Percentiles rank a stretch among this genome's conserved stretches.
These are phyloP conservation scores for Scytalidium lignicola DNA, from an alignment of 2,329 filamentous ascomycete species.

Conservation along the genomic window DNA sequence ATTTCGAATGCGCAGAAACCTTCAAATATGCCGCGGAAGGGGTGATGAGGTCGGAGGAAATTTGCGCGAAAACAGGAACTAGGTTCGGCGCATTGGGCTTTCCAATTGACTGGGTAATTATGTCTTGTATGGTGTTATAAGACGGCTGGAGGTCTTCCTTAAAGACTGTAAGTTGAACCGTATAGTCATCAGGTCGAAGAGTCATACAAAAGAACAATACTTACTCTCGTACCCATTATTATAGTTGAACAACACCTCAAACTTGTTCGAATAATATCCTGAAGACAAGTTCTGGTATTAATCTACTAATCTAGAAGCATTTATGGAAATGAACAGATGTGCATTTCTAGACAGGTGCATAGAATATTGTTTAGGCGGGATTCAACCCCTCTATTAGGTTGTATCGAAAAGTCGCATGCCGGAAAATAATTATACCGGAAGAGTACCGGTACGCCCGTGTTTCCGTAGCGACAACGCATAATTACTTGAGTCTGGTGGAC, in stretches of 20 bases:
- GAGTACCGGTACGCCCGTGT: too few relatives aligned
- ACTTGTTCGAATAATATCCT: too few relatives aligned
- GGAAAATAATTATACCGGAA: background rate
- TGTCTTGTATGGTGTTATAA: slow-evolving; percentile 52
- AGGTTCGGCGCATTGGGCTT: slow-evolving; percentile 62
- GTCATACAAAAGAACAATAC: slow-evolving; percentile 14
- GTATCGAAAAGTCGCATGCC: background rate
- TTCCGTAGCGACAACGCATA: too few relatives aligned
- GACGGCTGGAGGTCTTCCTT: slow-evolving; percentile 53
- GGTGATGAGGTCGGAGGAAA: slow-evolving; percentile 88
- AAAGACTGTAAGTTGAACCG: slow-evolving; percentile 16
- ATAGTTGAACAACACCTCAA: background rate
- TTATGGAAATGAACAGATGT: too few relatives aligned
- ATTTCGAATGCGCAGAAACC: slow-evolving; percentile 68
- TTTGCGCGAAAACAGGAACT: slow-evolving; percentile 76
- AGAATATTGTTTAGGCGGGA: background rate
- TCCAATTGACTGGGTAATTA: slow-evolving; percentile 45
- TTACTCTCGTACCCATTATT: slow-evolving; percentile 25
- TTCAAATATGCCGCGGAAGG: slow-evolving; percentile 95
- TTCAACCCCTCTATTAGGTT: background rate
- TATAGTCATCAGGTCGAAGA: slow-evolving; percentile 6
- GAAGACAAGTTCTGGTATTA: too few relatives aligned
- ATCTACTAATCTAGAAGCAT: too few relatives aligned
- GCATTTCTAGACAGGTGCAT: background rate
- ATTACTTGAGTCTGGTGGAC: background rate